A percentile compares a stretch with the other conserved stretches of the same genome.
Conservation (phyloP, 2,329 filamentous ascomycete genomes). For the Pseudocercospora musae region DNA sequence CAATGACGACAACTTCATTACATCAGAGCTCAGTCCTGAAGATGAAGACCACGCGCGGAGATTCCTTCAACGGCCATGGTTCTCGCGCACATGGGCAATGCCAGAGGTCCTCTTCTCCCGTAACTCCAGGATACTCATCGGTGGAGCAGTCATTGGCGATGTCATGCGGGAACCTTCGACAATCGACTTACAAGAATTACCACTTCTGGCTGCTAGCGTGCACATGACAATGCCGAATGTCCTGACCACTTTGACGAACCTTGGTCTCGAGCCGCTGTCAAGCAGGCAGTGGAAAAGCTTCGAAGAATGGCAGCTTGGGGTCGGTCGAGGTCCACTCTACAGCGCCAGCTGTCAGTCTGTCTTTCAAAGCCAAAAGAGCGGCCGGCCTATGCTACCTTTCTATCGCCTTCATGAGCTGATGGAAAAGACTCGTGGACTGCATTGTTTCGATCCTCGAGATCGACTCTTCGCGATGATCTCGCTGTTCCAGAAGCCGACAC, state of each 20-base stretch:
- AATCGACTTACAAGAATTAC: neutral
- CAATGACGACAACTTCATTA: neutral
- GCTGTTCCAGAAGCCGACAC: neutral
- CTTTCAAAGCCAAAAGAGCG: neutral
- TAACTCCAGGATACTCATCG: neutral
- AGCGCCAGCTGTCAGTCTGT: neutral
- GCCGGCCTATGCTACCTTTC: neutral
- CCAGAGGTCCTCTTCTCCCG: conserved; percentile 2
- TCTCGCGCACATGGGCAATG: conserved; percentile 3
- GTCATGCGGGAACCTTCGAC: neutral
- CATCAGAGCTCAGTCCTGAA: neutral
- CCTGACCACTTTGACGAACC: neutral
- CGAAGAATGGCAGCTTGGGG: neutral
- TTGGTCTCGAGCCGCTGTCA: neutral
- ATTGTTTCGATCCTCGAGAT: conserved; percentile 5
- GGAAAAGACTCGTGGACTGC: neutral
- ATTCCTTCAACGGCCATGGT: conserved; percentile 3
- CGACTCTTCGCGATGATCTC: conserved; percentile 6
- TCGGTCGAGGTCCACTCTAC: neutral
- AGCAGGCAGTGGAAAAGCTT: neutral
- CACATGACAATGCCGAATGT: neutral
- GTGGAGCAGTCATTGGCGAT: neutral
- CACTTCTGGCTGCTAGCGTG: neutral
- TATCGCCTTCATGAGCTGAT: conserved; percentile 3
- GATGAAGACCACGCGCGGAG: neutral